Conservation (phyloP, 495 filamentous ascomycete genomes). For the Chaetomium tenue region DNA sequence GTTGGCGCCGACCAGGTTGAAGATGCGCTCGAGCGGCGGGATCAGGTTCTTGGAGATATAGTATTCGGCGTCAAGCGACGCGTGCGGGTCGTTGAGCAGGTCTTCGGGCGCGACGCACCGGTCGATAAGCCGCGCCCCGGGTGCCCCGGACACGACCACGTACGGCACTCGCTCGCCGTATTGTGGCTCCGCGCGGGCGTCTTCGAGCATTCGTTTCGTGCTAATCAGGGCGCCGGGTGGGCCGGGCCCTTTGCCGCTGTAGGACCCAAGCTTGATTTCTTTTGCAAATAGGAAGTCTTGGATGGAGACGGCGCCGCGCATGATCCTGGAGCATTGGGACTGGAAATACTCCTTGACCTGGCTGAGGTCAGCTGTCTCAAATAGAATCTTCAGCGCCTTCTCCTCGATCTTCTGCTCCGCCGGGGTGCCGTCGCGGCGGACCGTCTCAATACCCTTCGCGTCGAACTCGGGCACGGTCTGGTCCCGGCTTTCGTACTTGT, state of each 20-base stretch:
- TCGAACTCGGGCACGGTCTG: conserved; percentile 90
- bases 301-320: conserved; percentile 81
- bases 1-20: conserved; percentile 94
- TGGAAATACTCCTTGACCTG: conserved; percentile 92
- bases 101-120: conserved; percentile 85
- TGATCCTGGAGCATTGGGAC: conserved; percentile 86
- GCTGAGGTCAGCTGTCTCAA: conserved; percentile 83
- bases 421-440: conserved; percentile 88
- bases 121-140: conserved; percentile 81
- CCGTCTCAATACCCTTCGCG: conserved; percentile 97
- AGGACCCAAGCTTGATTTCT: conserved; percentile 88
- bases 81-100: conserved; percentile 69
- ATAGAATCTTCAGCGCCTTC: conserved; percentile 79
- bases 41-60: conserved; percentile 96
- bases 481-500: conserved; percentile 82
- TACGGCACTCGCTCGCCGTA: conserved; percentile 95
- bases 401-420: conserved; percentile 98
- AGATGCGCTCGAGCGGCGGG: conserved; percentile 91
- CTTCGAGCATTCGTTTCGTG: conserved; percentile 77
- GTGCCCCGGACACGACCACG: conserved; percentile 83
- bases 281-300: conserved; percentile 95
- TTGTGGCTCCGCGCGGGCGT: conserved; percentile 84
- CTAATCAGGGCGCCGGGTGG: conserved; percentile 88
- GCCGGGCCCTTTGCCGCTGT: conserved; percentile 68
- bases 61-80: conserved; percentile 92